A percentile compares a stretch with the other conserved stretches of the same genome.
Evolutionary conservation across 2,329 filamentous ascomycete genomes (phyloP).

Genomic region (Ascosphaera apis): DNA sequence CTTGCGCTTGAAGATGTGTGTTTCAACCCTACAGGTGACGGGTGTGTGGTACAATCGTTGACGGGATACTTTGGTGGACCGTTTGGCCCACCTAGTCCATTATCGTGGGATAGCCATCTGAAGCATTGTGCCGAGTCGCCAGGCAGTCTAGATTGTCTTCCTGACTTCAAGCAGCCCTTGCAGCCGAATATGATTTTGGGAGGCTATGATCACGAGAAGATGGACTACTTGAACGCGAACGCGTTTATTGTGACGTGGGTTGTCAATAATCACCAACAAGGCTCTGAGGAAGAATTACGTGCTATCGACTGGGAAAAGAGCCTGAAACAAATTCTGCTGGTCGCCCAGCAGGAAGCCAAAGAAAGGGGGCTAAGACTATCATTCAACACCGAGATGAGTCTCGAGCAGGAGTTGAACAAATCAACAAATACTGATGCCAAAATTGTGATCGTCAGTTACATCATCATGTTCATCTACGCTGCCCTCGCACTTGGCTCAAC

Average conservation of each 20-base stretch:
- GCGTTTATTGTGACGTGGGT: slow-evolving; percentile 90
- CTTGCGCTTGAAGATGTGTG: slow-evolving; percentile 64
- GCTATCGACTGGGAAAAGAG: slow-evolving; percentile 80
- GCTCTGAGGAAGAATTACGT: slow-evolving; percentile 41
- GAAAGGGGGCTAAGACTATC: slow-evolving; percentile 64
- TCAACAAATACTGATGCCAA: slow-evolving; percentile 96
- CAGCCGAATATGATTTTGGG: slow-evolving; percentile 70
- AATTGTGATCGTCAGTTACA: slow-evolving; percentile 87
- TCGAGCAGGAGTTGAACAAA: slow-evolving; percentile 92
- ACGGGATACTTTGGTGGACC: slow-evolving; percentile 64
- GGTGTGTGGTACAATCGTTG: slow-evolving; percentile 84
- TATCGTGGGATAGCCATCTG: slow-evolving; percentile 50
- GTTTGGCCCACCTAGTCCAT: slow-evolving; percentile 35
- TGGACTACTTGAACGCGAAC: slow-evolving; percentile 45
- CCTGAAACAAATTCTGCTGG: slow-evolving; percentile 48
- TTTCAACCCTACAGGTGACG: slow-evolving; percentile 75
- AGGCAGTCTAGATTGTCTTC: slow-evolving; percentile 49
- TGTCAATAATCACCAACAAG: slow-evolving; percentile 63
- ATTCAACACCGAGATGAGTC: slow-evolving; percentile 84
- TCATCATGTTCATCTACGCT: slow-evolving; percentile 97
- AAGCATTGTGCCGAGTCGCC: slow-evolving; percentile 55
- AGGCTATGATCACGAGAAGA: slow-evolving; percentile 40
- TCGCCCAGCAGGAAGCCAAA: slow-evolving; percentile 58
- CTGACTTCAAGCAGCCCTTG: slow-evolving; percentile 71
- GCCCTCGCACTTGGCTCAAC: slow-evolving; percentile 81